A percentile compares a stretch with the other conserved stretches of the same genome.
phyloP scores from a whole-genome alignment of 2,329 filamentous ascomycete genomes.

The Neonectria faginata region DNA sequence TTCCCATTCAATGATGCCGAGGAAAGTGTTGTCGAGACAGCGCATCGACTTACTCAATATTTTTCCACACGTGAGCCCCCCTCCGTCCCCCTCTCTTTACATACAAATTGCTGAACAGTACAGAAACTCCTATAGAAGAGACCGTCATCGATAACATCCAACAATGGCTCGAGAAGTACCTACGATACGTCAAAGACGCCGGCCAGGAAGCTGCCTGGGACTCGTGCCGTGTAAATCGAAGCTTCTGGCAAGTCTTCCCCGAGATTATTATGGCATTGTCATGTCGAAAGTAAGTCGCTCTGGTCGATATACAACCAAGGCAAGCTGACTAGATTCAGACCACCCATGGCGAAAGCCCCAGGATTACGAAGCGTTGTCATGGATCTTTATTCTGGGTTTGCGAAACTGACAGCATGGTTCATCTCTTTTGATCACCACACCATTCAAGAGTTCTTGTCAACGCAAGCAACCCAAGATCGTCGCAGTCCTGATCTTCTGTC shows the following conservation, averaged over 20 bases:
- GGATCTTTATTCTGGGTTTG: conserved; percentile 56
- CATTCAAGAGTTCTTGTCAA: conserved; percentile 34
- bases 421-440: conserved; percentile 59
- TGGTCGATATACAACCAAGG: not conserved
- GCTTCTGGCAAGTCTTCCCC: conserved; percentile 66
- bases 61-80: conserved; percentile 46
- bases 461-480: conserved; percentile 27
- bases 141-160: conserved; percentile 58
- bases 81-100: not conserved
- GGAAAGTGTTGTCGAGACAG: conserved; percentile 48
- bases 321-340: conserved; percentile 39
- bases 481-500: conserved; percentile 44
- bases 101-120: conserved; percentile 40
- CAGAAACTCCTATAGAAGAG: conserved; percentile 58
- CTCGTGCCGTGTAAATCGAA: conserved; percentile 57
- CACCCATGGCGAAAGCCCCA: conserved; percentile 38
- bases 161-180: conserved; percentile 63
- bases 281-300: conserved; percentile 55
- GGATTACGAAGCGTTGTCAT: conserved; percentile 48
- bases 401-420: conserved; percentile 65
- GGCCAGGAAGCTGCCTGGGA: conserved; percentile 53
- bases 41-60: conserved; percentile 54
- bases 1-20: conserved; percentile 60
- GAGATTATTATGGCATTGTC: conserved; percentile 56
- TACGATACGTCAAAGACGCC: conserved; percentile 54